Evolutionary conservation across 2,329 filamentous ascomycete genomes (phyloP).

Genomic region (Trichoderma pleuroti): DNA sequence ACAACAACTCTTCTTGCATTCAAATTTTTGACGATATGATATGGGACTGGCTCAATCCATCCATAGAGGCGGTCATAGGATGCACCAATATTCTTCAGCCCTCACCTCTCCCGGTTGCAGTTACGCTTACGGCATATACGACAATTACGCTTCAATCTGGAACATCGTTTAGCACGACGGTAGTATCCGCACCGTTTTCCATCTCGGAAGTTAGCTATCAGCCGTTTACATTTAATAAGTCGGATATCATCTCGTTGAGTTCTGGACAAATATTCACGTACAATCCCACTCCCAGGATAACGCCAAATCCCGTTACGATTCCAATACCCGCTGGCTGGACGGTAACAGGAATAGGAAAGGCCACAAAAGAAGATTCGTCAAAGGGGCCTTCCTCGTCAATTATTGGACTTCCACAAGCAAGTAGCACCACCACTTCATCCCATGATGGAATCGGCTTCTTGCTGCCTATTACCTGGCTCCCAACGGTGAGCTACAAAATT

Average conservation of each 20-base stretch:
- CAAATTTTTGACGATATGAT: conserved; percentile 12
- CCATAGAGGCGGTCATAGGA: not conserved
- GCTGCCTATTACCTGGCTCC: conserved; percentile 9
- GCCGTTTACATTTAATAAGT: not conserved
- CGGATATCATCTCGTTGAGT: not conserved
- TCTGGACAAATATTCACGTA: not conserved
- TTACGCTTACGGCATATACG: conserved; percentile 10
- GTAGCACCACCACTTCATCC: not conserved
- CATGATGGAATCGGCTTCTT: not conserved
- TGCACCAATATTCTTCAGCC: conserved; percentile 10
- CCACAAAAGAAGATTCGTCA: not conserved
- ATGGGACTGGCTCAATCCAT: conserved; percentile 11
- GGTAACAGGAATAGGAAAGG: not conserved
- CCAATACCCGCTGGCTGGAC: not conserved
- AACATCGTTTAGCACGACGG: not conserved
- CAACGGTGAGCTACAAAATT: not conserved
- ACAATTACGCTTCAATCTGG: conserved; percentile 3
- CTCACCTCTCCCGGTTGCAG: not conserved
- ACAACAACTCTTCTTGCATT: not conserved
- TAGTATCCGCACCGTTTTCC: not conserved
- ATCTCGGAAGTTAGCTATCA: conserved; percentile 12
- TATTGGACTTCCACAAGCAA: not conserved
- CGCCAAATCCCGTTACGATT: not conserved
- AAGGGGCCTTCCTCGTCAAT: not conserved
- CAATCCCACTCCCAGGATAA: not conserved